These are phyloP conservation scores for Serendipita sp. DNA, from an alignment of 768 basidiomycete genomes.

Conservation along the genomic window DNA sequence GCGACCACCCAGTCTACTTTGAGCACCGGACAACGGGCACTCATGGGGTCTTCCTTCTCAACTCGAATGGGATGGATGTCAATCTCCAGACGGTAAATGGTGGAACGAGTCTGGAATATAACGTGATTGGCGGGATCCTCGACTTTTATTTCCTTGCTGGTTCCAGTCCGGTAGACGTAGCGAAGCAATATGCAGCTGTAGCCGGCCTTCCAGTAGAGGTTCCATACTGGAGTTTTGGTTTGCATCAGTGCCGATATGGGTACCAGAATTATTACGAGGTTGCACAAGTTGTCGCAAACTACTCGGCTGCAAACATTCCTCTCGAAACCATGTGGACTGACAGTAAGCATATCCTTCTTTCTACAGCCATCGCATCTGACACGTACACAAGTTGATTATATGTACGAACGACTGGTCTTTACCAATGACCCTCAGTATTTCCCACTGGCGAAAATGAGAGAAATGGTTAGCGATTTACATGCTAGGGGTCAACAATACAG, in stretches of 20 bases:
- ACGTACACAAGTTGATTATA: slow-evolving; percentile 29
- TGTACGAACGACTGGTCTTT: slow-evolving; percentile 50
- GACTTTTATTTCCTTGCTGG: slow-evolving; percentile 41
- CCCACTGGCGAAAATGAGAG: no score
- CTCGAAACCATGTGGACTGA: slow-evolving; percentile 72
- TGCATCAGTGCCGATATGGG: slow-evolving; percentile 61
- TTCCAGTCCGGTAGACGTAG: slow-evolving; percentile 33
- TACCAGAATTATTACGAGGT: slow-evolving; percentile 49
- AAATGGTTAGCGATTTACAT: slow-evolving; percentile 31
- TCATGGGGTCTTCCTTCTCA: slow-evolving; percentile 68
- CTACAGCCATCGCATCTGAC: not conserved
- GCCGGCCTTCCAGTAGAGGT: slow-evolving; percentile 53
- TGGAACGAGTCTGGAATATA: slow-evolving; percentile 35
- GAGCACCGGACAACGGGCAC: slow-evolving; percentile 54
- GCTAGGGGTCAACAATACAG: slow-evolving; percentile 41
- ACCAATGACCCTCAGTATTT: slow-evolving; percentile 46
- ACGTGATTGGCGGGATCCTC: slow-evolving; percentile 46
- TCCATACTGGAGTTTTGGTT: slow-evolving; percentile 57
- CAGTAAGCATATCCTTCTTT: slow-evolving; percentile 16
- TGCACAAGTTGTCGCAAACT: slow-evolving; percentile 43
- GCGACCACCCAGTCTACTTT: slow-evolving; percentile 55
- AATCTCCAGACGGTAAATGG: not conserved
- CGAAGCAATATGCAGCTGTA: slow-evolving; percentile 53
- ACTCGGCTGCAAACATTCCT: slow-evolving; percentile 44
- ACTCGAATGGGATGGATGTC: slow-evolving; percentile 22